Percentiles rank a stretch among this genome's conserved stretches.
These are phyloP conservation scores for Microcyclospora tardicrescens DNA, from an alignment of 2,329 filamentous ascomycete genomes.

Conservation along the genomic window DNA sequence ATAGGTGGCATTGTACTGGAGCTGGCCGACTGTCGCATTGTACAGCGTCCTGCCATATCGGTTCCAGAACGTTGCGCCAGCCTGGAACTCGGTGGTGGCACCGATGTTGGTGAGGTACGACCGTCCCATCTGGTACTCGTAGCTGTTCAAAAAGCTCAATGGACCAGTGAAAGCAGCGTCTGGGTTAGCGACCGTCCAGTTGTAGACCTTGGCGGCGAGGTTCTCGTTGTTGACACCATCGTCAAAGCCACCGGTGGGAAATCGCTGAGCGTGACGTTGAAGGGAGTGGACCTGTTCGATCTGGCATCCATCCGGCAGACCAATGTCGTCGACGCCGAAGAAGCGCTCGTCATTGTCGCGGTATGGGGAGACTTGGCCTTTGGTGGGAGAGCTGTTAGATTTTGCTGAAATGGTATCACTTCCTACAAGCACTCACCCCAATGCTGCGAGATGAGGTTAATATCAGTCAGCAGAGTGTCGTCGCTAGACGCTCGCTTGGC, in stretches of 20 bases:
- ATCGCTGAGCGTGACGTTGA: constrained; percentile 43
- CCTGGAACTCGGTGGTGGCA: constrained; percentile 37
- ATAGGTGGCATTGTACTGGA: constrained; percentile 38
- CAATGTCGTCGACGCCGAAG: constrained; percentile 37
- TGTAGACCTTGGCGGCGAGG: constrained; percentile 38
- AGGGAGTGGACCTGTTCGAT: constrained; percentile 42
- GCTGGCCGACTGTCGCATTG: constrained; percentile 35
- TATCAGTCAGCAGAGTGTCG: constrained; percentile 15
- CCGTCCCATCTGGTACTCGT: constrained; percentile 34
- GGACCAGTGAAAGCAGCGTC: constrained; percentile 32
- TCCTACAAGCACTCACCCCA: constrained; percentile 25
- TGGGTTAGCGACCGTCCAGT: constrained; percentile 29
- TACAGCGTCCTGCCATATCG: constrained; percentile 41
- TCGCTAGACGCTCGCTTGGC: not conserved
- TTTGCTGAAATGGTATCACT: not conserved
- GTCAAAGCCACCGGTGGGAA: constrained; percentile 33
- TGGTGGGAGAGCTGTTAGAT: not conserved
- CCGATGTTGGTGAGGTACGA: constrained; percentile 37
- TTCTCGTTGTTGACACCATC: constrained; percentile 38
- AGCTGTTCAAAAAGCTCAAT: constrained; percentile 40
- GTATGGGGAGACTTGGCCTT: constrained; percentile 34
- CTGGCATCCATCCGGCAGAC: constrained; percentile 42
- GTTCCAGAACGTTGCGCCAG: constrained; percentile 28
- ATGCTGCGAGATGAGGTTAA: constrained; percentile 21
- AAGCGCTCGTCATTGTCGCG: constrained; percentile 31